phyloP scores from a whole-genome alignment of 305 asterid genomes.

The Fraxinus greggii region DNA sequence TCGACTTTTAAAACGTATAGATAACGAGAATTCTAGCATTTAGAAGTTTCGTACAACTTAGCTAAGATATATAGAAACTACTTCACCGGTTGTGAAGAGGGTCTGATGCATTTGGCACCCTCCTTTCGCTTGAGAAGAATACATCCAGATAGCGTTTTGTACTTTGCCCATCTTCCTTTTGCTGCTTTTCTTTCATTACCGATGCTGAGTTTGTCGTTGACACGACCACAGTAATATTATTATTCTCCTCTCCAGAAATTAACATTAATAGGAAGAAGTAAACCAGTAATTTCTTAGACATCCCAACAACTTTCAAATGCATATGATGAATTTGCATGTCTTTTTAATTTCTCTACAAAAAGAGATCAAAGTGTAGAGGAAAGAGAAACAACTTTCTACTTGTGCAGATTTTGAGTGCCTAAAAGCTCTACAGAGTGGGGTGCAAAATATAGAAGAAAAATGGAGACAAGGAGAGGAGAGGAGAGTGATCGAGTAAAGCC shows the following conservation, averaged over 20 bases:
- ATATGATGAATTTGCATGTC: background rate
- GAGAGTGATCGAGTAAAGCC: constrained; percentile 30
- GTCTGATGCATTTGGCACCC: constrained; percentile 69
- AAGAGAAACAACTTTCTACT: background rate
- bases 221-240: constrained; percentile 16
- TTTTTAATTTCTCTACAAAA: background rate
- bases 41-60: background rate
- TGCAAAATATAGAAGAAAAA: background rate
- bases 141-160: constrained; percentile 33
- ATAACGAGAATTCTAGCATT: background rate
- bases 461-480: background rate
- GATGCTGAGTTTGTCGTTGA: constrained; percentile 24
- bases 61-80: background rate
- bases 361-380: background rate
- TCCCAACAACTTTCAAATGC: background rate
- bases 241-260: constrained; percentile 25
- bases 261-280: constrained; percentile 30
- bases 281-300: constrained; percentile 27
- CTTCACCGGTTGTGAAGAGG: constrained; percentile 74
- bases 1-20: background rate
- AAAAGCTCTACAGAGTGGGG: background rate
- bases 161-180: constrained; percentile 16
- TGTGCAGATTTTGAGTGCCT: constrained; percentile 8
- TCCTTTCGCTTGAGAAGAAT: constrained; percentile 50
- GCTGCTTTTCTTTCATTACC: constrained; percentile 14